Percentiles rank a stretch among this genome's conserved stretches.
phyloP scores from a whole-genome alignment of 169 alveolate genomes.

The Plasmodium reichenowi region DNA sequence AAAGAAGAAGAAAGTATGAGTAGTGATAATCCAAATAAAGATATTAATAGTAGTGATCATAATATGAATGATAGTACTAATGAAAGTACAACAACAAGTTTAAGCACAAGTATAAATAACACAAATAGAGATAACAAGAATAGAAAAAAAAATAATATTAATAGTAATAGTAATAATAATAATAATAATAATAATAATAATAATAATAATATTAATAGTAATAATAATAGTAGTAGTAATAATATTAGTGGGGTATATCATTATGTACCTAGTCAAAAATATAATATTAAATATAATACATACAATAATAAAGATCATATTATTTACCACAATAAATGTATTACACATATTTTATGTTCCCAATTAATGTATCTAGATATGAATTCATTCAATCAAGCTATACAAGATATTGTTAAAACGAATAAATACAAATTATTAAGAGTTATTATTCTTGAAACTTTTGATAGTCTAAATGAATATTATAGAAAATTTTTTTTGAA shows the following conservation, averaged over 20 bases:
- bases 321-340: constrained; percentile 30
- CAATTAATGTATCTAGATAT: constrained; percentile 24
- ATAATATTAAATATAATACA: not conserved
- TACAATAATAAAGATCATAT: constrained; percentile 21
- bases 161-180: not conserved
- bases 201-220: not conserved
- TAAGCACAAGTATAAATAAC: not conserved
- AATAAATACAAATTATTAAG: constrained; percentile 16
- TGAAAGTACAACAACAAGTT: not conserved
- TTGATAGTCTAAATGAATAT: constrained; percentile 30
- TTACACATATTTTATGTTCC: constrained; percentile 56
- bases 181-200: not conserved
- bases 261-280: too few species aligned
- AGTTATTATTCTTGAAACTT: constrained; percentile 54
- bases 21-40: too few species aligned
- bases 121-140: not conserved
- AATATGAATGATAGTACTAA: not conserved
- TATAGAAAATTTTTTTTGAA: constrained; percentile 50
- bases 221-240: not conserved
- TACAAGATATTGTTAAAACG: constrained; percentile 14
- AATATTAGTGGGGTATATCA: not conserved
- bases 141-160: not conserved
- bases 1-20: too few species aligned
- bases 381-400: constrained; percentile 16
- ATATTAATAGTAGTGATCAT: too few species aligned